Evolutionary conservation across 345 rosid species (phyloP).

Genomic region (Populus nigra): DNA sequence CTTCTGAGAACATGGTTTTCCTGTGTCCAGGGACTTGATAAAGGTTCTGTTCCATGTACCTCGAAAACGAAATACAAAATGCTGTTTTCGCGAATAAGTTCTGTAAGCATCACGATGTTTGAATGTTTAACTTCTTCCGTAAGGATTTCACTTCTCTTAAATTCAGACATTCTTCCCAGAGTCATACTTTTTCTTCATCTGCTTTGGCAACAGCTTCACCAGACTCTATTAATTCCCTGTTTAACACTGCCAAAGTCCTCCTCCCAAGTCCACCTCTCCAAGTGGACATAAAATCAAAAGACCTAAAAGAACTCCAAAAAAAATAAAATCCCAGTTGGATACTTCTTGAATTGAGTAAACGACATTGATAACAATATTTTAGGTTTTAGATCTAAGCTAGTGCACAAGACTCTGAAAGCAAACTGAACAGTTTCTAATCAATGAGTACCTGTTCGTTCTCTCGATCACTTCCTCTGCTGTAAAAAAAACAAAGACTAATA

Average conservation of each 20-base stretch:
- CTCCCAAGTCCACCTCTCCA: slow-evolving; percentile 82
- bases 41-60: slow-evolving; percentile 87
- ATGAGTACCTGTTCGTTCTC: no score
- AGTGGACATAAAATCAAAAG: no score
- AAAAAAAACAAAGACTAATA: no score
- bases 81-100: slow-evolving; percentile 83
- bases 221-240: slow-evolving; percentile 66
- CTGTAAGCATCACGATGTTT: slow-evolving; percentile 92
- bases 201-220: slow-evolving; percentile 45
- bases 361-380: no score
- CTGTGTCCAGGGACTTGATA: slow-evolving; percentile 72
- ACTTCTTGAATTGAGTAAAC: no score
- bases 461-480: no score
- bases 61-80: slow-evolving; percentile 83
- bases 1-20: slow-evolving; percentile 48
- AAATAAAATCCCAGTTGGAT: no score
- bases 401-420: no score
- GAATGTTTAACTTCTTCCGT: slow-evolving; percentile 75
- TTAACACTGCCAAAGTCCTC: slow-evolving; percentile 55
- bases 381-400: no score
- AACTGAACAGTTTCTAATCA: no score
- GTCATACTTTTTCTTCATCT: neutral
- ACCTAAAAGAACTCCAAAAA: no score
- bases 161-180: slow-evolving; percentile 90
- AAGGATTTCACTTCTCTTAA: slow-evolving; percentile 93